Evolutionary conservation across 805 yeast species (phyloP), one percentile per base, ranked within the genome.

Genomic region (Ogataea pini): DNA sequence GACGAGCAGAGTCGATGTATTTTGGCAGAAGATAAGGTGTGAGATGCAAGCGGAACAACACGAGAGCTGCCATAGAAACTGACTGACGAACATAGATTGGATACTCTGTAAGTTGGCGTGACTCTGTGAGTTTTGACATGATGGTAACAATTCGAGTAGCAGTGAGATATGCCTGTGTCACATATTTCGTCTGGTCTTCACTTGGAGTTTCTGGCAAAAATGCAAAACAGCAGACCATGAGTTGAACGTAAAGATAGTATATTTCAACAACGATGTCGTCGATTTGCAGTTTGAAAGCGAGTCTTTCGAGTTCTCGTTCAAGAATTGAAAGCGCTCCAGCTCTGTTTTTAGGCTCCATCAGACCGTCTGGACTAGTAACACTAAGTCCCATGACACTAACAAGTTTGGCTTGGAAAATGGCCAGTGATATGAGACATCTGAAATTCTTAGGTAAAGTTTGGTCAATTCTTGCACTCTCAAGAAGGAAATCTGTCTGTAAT

Each of bases 1-100:
- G 97, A 55, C 97, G 77, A 1, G 96, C 91, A 25, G 95, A 85
- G 59, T 89, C 96, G 36, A 89, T 80, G 61, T 84, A 88, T 63
- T 80, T 85, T 58, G 85, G 86, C 40, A 85, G 65, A 42, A 89
- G 72, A 50, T 82, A 75, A 3, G 95, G 87, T 0, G 95, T 85
- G 48, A 89, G 70, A 59, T 89, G 96, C 36, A 91, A 72, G 56
- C 91, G 80, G 73, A 91, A 91, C 22, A 91, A 70, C 14, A 88
- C 73, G 36, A 90, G 73, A 0, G 91, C 94, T 0, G 91, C 83
- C 61, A 83, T 85, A 0, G 94, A 81, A 25, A 86, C 86, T n/a
- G 92, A 79, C 59, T 90, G 96, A 55, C 97, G 77, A 41, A 90
- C 81, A 57, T 86, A 88, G 25, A 89, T 85, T 0, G 97, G 97